Base-by-base conservation (phyloP, 176 grass and related monocot genomes). In the Oryza glaberrima region DNA sequence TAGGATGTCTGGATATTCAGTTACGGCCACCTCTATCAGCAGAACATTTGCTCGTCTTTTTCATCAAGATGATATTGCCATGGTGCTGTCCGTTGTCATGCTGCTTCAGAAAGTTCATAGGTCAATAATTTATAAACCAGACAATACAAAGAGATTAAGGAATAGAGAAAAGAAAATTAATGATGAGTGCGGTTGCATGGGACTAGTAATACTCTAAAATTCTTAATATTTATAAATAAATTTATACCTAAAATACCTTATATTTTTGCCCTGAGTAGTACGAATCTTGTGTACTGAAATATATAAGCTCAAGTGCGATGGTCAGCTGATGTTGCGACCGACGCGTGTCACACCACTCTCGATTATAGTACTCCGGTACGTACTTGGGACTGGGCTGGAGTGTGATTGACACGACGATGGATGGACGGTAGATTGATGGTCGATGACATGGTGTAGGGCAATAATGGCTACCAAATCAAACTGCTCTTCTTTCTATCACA, bases 351-450 rank as follows among this genome's bases (percentile, higher is more conserved):
- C 48, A 9, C 60, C 19, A 26, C 10, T 16, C 35, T 6, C 13
- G 11, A 15, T 14, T 8, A 5, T 30, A 30, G 1, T 58, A 20
- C 48, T 56, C 5, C 7, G 5, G 11, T 14, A 23, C 52, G 7
- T 41, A 41, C 40, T 36, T 63, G 54, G 15, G 54, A 78, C 58
- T 63, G 36, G 6, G 28, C 3, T 14, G 3, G 49, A 61, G 34
- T 7, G 34, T 43, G 80, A 82, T 58, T 19, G 64, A 66, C 38
- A 32, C 69, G 68, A 72, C 68, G n/a, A 70, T 35, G 36, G 19
- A 82, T 25, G 51, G 41, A 60, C 11, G 28, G 7, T 38, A n/a
- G 20, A 23, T 32, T 9, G 16, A 61, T 72, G 52, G 35, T 17
- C 2, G 4, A 26, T 34, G 8, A 25, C 14, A 36, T 9, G 7